A percentile compares a stretch with the other conserved stretches of the same genome.
Conservation (phyloP, 2,329 filamentous ascomycete species). For the Amphichorda felina region DNA sequence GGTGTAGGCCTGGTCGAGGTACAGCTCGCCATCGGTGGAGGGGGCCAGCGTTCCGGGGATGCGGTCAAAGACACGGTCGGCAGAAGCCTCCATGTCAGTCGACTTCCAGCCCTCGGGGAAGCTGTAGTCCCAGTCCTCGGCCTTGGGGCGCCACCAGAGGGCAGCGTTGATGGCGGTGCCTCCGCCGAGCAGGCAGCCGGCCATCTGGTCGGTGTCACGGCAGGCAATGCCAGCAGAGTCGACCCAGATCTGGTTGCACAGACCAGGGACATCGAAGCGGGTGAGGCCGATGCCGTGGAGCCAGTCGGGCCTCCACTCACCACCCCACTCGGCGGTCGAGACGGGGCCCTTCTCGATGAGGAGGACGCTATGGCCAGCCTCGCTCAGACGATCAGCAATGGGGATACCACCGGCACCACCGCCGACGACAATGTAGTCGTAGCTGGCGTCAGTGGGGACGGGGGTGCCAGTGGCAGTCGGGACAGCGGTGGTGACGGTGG, state of each 20-base stretch:
- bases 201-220: slow-evolving; percentile 60
- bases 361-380: slow-evolving; percentile 52
- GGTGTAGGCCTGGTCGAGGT: slow-evolving; percentile 55
- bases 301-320: slow-evolving; percentile 50
- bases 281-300: slow-evolving; percentile 49
- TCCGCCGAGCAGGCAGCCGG: slow-evolving; percentile 59
- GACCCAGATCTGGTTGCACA: slow-evolving; percentile 59
- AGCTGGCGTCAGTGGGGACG: slow-evolving; percentile 21
- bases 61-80: slow-evolving; percentile 51
- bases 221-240: slow-evolving; percentile 54
- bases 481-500: slow-evolving; percentile 14
- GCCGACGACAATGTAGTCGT: slow-evolving; percentile 54
- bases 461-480: slow-evolving; percentile 15
- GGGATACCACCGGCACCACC: slow-evolving; percentile 49
- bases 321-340: slow-evolving; percentile 54
- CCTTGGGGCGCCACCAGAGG: slow-evolving; percentile 56
- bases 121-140: slow-evolving; percentile 58
- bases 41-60: slow-evolving; percentile 59
- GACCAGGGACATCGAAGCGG: slow-evolving; percentile 59
- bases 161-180: slow-evolving; percentile 56
- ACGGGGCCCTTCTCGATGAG: slow-evolving; percentile 49
- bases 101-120: slow-evolving; percentile 64
- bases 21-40: slow-evolving; percentile 53
- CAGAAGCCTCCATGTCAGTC: slow-evolving; percentile 45
- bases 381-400: slow-evolving; percentile 44